These are phyloP conservation scores for Cantharellus anzutake DNA, from an alignment of 768 basidiomycete species.

Conservation along the genomic window DNA sequence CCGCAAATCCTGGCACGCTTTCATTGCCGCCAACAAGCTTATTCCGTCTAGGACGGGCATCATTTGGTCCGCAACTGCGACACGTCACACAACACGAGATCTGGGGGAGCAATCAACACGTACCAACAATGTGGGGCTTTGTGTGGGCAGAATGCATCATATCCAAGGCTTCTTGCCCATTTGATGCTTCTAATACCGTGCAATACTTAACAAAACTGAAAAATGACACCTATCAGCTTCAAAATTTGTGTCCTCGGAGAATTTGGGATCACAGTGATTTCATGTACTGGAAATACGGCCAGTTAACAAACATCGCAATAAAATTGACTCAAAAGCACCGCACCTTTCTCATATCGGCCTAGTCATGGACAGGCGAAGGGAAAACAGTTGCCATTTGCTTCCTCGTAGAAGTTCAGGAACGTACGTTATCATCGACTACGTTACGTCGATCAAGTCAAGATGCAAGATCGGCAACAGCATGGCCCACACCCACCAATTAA, in stretches of 20 bases:
- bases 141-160: constrained; percentile 16
- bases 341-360: not conserved
- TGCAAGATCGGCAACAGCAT: not conserved
- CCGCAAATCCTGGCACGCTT: constrained; percentile 10
- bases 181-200: constrained; percentile 16
- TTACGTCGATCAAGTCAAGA: no score
- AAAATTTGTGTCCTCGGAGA: not conserved
- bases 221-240: not conserved
- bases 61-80: not conserved
- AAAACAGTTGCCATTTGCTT: not conserved
- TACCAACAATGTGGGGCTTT: constrained; percentile 18
- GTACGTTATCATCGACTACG: not conserved
- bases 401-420: not conserved
- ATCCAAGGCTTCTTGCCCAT: constrained; percentile 16
- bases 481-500: constrained; percentile 14
- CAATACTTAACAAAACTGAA: constrained; percentile 19
- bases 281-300: constrained; percentile 13
- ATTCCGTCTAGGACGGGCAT: constrained; percentile 17
- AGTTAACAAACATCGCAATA: not conserved
- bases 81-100: not conserved
- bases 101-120: constrained; percentile 9
- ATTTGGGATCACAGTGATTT: constrained; percentile 12
- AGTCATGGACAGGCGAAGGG: not conserved
- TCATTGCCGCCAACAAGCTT: constrained; percentile 15
- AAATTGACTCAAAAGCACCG: not conserved